Conservation (phyloP, 345 rosid genomes). For the Draba incana region DNA sequence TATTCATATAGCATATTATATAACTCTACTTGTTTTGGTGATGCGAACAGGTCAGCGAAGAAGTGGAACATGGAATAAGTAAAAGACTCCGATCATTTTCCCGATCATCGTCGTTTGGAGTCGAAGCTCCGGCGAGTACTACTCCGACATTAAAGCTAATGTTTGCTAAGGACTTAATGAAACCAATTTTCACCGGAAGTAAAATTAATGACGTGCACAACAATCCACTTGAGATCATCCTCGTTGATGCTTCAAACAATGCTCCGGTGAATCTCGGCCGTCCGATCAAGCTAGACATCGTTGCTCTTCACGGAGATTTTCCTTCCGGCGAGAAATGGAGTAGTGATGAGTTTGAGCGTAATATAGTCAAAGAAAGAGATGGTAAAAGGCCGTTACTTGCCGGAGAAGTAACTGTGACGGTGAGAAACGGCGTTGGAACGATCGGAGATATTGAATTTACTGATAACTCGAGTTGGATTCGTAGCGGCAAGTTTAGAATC, state of each 20-base stretch:
- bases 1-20: not conserved
- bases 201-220: constrained; percentile 56
- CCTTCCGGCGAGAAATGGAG: constrained; percentile 59
- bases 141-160: constrained; percentile 28
- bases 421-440: constrained; percentile 56
- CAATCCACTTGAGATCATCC: constrained; percentile 55
- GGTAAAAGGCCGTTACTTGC: constrained; percentile 92
- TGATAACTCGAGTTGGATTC: constrained; percentile 93
- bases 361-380: constrained; percentile 66
- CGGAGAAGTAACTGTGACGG: constrained; percentile 62
- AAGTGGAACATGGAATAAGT: constrained; percentile 60
- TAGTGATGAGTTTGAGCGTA: constrained; percentile 58
- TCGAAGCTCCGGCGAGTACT: constrained; percentile 34
- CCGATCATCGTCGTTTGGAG: constrained; percentile 39
- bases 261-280: constrained; percentile 46
- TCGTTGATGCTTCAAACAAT: constrained; percentile 46
- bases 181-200: constrained; percentile 66
- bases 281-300: constrained; percentile 65
- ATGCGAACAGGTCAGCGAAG: constrained; percentile 68
- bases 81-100: constrained; percentile 40
- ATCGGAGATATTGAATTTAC: constrained; percentile 78
- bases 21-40: constrained; percentile 19
- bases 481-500: constrained; percentile 75
- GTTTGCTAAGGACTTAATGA: constrained; percentile 27
- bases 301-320: constrained; percentile 86